Conservation (phyloP, 352 stramenopile genomes). For the Nothophytophthora sp. region DNA sequence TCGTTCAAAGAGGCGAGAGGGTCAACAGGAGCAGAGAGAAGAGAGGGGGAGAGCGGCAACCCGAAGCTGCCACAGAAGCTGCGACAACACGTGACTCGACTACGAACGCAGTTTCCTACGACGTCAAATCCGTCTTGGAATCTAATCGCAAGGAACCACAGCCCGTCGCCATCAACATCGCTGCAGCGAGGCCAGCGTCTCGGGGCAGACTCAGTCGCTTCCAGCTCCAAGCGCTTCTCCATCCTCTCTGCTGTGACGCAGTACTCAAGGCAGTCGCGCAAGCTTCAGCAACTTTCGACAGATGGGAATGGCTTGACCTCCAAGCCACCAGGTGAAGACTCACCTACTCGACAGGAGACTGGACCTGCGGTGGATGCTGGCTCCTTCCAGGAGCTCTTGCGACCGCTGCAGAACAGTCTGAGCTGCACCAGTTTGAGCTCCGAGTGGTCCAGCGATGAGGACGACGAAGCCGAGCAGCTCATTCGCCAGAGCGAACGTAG, state of each 20-base stretch:
- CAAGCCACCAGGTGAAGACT: too few species aligned
- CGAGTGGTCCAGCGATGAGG: conserved; percentile 35
- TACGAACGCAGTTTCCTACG: conserved; percentile 49
- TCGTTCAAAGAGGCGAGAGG: conserved; percentile 3
- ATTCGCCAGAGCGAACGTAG: conserved; percentile 49
- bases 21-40: neutral
- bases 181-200: conserved; percentile 5
- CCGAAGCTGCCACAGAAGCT: conserved; percentile 59
- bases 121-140: conserved; percentile 17
- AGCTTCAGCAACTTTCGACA: conserved; percentile 34
- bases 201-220: conserved; percentile 7
- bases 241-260: conserved; percentile 16
- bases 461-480: conserved; percentile 36
- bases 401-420: conserved; percentile 59
- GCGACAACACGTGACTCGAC: conserved; percentile 43
- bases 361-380: conserved; percentile 1
- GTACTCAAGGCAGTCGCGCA: conserved; percentile 37
- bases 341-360: neutral
- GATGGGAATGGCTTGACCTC: too few species aligned
- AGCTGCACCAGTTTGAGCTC: conserved; percentile 37
- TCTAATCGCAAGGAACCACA: conserved; percentile 10
- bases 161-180: conserved; percentile 9
- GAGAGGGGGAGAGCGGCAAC: too few species aligned
- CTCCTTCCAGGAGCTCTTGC: conserved; percentile 52
- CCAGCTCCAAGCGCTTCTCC: conserved; percentile 21